A percentile compares a stretch with the other conserved stretches of the same genome.
phyloP scores from a whole-genome alignment of 2,329 filamentous ascomycete species.

The Fulvia fulva region DNA sequence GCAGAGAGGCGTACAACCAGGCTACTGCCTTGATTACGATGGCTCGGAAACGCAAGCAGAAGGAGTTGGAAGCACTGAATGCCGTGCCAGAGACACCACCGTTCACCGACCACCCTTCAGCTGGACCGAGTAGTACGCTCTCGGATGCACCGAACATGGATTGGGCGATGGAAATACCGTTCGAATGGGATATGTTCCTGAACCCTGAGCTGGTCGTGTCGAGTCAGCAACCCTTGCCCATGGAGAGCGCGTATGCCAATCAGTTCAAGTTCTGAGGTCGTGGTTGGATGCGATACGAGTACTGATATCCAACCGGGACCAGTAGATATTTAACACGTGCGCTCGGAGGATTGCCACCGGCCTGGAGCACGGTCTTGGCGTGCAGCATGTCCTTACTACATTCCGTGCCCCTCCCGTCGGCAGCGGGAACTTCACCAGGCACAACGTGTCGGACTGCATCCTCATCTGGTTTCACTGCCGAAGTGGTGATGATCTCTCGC shows the following conservation, averaged over 20 bases:
- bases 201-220: slow-evolving; percentile 33
- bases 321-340: background rate
- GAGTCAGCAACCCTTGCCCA: slow-evolving; percentile 22
- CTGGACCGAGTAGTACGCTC: slow-evolving; percentile 25
- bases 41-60: slow-evolving; percentile 31
- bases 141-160: slow-evolving; percentile 31
- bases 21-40: slow-evolving; percentile 31
- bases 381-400: background rate
- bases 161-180: slow-evolving; percentile 32
- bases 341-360: background rate
- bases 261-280: slow-evolving; percentile 16
- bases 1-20: slow-evolving; percentile 37
- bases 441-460: background rate
- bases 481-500: slow-evolving; percentile 1
- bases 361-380: slow-evolving; percentile 1
- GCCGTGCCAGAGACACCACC: slow-evolving; percentile 25
- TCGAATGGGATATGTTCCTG: slow-evolving; percentile 35
- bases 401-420: background rate
- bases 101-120: slow-evolving; percentile 30
- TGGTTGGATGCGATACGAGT: background rate
- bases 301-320: background rate
- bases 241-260: slow-evolving; percentile 17
- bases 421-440: background rate
- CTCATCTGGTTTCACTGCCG: background rate
- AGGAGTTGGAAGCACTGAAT: slow-evolving; percentile 31